These are phyloP conservation scores for Colletotrichum falcatum DNA, from an alignment of 2,329 filamentous ascomycete species.

Conservation along the genomic window DNA sequence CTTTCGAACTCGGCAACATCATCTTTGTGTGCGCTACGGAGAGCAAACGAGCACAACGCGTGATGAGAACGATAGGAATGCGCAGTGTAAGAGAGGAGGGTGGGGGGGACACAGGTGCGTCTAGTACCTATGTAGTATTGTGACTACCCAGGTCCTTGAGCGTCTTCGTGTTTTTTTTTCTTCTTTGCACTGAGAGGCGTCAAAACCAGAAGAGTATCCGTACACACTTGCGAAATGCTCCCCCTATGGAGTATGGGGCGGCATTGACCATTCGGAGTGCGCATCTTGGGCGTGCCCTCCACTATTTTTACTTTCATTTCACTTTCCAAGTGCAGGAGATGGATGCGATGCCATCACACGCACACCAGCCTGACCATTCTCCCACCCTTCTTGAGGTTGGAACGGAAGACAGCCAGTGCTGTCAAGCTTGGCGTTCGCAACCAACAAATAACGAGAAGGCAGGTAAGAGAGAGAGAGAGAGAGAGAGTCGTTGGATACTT, in stretches of 20 bases:
- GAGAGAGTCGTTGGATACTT: conserved; percentile 11
- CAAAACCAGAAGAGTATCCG: neutral
- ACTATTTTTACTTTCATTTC: conserved; percentile 37
- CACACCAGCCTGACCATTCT: neutral
- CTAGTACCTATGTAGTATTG: too few relatives aligned
- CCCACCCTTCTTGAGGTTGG: neutral
- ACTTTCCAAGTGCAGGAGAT: conserved; percentile 30
- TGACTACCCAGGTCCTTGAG: neutral
- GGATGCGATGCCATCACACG: conserved; percentile 29
- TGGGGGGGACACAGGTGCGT: neutral
- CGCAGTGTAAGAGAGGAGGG: neutral
- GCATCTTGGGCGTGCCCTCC: conserved; percentile 12
- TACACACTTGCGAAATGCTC: conserved; percentile 7
- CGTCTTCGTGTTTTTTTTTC: neutral
- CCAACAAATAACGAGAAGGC: neutral
- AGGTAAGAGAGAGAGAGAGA: neutral
- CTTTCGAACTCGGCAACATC: neutral
- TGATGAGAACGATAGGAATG: neutral
- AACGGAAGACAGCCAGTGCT: conserved; percentile 2
- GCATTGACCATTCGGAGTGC: conserved; percentile 1
- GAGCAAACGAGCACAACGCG: conserved; percentile 26
- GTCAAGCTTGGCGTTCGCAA: conserved; percentile 6
- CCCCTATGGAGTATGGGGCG: neutral
- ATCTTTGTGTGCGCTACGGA: conserved; percentile 4
- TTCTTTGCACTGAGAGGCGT: conserved; percentile 10